phyloP scores from a whole-genome alignment of 257 asterid species.

The Verbena officinalis region DNA sequence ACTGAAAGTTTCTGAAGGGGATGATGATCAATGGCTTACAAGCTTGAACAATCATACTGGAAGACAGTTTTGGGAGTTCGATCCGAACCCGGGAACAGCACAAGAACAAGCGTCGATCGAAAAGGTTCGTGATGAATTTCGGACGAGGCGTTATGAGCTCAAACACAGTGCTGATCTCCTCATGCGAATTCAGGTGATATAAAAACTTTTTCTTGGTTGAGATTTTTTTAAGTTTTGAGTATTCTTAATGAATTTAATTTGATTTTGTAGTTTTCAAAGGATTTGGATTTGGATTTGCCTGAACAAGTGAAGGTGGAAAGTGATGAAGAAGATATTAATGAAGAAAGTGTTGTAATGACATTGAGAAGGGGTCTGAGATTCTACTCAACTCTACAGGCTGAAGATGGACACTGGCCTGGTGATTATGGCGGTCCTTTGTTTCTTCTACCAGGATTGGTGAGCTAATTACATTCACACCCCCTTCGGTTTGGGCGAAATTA shows the following conservation, averaged over 20 bases:
- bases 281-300: conserved; percentile 25
- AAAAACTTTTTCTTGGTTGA: background rate
- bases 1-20: conserved; percentile 38
- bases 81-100: conserved; percentile 35
- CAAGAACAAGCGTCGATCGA: conserved; percentile 49
- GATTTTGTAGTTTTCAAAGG: conserved; percentile 50
- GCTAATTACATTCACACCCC: no score
- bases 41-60: conserved; percentile 46
- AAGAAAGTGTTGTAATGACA: conserved; percentile 45
- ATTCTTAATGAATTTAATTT: background rate
- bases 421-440: conserved; percentile 83
- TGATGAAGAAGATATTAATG: conserved; percentile 49
- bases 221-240: background rate
- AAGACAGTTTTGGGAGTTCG: conserved; percentile 69
- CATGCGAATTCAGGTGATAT: conserved; percentile 65
- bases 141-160: conserved; percentile 32
- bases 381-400: conserved; percentile 62
- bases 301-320: conserved; percentile 28
- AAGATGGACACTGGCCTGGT: conserved; percentile 85
- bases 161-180: conserved; percentile 76
- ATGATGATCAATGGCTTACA: conserved; percentile 49
- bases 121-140: conserved; percentile 48
- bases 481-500: no score
- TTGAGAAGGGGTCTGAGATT: conserved; percentile 52
- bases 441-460: conserved; percentile 70